phyloP scores from a whole-genome alignment of 495 filamentous ascomycete species.

The Xylaria acuta region DNA sequence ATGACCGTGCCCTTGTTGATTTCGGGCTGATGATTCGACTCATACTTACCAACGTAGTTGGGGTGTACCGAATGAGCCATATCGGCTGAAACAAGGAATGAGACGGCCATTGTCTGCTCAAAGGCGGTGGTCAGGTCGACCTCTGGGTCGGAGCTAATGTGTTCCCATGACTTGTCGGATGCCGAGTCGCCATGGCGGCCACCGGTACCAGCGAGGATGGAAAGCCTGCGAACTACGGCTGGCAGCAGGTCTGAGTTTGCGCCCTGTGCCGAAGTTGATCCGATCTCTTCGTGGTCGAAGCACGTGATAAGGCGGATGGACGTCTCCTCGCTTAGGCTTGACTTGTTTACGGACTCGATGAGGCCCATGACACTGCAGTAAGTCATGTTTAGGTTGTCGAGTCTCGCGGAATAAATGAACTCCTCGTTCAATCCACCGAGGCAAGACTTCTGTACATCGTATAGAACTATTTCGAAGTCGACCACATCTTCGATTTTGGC shows the following conservation, averaged over 20 bases:
- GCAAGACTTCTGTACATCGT: constrained; percentile 89
- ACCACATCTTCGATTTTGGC: constrained; percentile 73
- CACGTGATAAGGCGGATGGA: constrained; percentile 87
- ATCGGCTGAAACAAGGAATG: constrained; percentile 94
- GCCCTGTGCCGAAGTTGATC: constrained; percentile 88
- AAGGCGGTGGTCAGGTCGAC: constrained; percentile 75
- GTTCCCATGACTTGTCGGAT: constrained; percentile 59
- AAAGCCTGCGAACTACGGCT: constrained; percentile 84
- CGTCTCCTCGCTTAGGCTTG: constrained; percentile 72
- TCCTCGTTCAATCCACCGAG: constrained; percentile 92
- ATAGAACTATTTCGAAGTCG: constrained; percentile 95
- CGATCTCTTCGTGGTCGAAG: constrained; percentile 99
- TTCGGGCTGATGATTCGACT: constrained; percentile 85
- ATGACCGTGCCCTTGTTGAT: constrained; percentile 97
- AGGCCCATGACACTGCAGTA: constrained; percentile 85
- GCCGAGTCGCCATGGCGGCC: constrained; percentile 40
- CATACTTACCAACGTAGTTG: constrained; percentile 92
- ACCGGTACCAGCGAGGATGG: constrained; percentile 67
- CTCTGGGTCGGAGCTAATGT: constrained; percentile 56
- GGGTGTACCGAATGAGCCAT: constrained; percentile 97
- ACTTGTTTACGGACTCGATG: constrained; percentile 70
- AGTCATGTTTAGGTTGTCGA: constrained; percentile 96
- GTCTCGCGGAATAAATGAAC: constrained; percentile 88
- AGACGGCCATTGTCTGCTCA: constrained; percentile 90
- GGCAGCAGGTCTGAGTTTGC: constrained; percentile 93